A percentile compares a stretch with the other conserved stretches of the same genome.
phyloP scores from a whole-genome alignment of 2,329 filamentous ascomycete genomes.

The Aaosphaeria arxii region DNA sequence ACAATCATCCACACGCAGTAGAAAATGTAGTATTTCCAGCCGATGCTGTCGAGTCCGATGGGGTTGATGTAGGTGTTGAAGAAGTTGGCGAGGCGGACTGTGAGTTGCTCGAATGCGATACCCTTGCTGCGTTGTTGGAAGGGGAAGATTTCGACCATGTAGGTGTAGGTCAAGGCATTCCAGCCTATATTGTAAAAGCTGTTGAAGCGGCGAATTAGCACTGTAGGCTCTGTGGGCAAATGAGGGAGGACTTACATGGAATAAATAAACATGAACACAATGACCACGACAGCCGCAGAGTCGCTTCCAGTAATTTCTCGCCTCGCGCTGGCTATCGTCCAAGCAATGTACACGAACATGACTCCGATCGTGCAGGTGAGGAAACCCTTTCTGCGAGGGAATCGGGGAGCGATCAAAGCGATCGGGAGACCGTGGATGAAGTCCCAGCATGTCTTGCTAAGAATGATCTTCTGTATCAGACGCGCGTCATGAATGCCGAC shows the following conservation, averaged over 20 bases:
- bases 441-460: conserved; percentile 41
- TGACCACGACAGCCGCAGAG: not conserved
- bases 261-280: conserved; percentile 1
- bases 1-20: conserved; percentile 56
- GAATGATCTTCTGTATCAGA: conserved; percentile 30
- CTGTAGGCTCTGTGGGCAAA: conserved; percentile 47
- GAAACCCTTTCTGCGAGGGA: conserved; percentile 44
- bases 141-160: conserved; percentile 59
- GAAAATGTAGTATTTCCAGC: conserved; percentile 55
- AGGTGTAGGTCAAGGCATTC: conserved; percentile 64
- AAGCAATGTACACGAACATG: conserved; percentile 53
- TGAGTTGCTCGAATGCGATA: conserved; percentile 57
- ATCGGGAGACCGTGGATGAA: conserved; percentile 38
- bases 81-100: conserved; percentile 50
- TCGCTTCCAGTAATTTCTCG: not conserved
- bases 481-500: conserved; percentile 37
- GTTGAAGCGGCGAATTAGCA: conserved; percentile 10
- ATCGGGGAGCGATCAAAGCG: conserved; percentile 40
- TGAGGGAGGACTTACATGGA: conserved; percentile 44
- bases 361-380: conserved; percentile 51
- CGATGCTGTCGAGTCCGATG: conserved; percentile 54
- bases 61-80: conserved; percentile 53
- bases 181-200: conserved; percentile 62
- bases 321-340: conserved; percentile 43
- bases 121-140: conserved; percentile 57